Base-by-base conservation (phyloP, 768 basidiomycete species). In the Cantharellus anzutake region DNA sequence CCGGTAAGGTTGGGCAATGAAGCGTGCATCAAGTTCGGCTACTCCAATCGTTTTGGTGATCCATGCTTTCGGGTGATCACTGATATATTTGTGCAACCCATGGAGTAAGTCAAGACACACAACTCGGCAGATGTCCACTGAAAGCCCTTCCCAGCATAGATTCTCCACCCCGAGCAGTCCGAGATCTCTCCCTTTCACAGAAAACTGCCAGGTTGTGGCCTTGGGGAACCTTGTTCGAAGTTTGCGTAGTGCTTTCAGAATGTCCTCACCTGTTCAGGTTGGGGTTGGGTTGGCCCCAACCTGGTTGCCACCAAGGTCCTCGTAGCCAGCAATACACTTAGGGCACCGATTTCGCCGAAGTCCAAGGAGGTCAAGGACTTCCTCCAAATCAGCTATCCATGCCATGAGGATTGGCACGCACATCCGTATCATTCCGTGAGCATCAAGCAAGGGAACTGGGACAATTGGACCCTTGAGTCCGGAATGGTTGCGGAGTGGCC, bases 141-240 rank as follows among this genome's bases (percentile, higher is more conserved):
- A 20, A 48, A 48, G 44, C 44, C 44, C 44, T 48, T 48, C 44
- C 44, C 44, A 48, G 44, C 44, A 48, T 20, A 48, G 44, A 48
- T 48, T 48, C 44, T 48, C 44, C 7, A 48, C 20, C 44, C 16
- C 34, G 7, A 34, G 42, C 59, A 48, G 41, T 39, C 35, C 41
- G 42, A 37, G 51, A 4, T 3, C 59, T 34, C 20, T 60, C 16
- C 16, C 5, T 29, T 40, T 60, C 7, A 11, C 34, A 5, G 35
- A 51, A n/a, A 59, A 41, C 44, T 59, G 58, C 76, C 60, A 78
- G 74, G 0, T 76, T 76, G 61, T 76, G 72, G 63, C 77, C 74
- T 0, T 70, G 71, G 3, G 72, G 63, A 60, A 70, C 72, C 0
- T 66, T 64, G 7, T 35, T 38, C 4, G 20, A 44, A 14, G 2